Evolutionary conservation across 139 green algal species (phyloP), one percentile per base, ranked within the genome.

Genomic region (Asterochloris erici): DNA sequence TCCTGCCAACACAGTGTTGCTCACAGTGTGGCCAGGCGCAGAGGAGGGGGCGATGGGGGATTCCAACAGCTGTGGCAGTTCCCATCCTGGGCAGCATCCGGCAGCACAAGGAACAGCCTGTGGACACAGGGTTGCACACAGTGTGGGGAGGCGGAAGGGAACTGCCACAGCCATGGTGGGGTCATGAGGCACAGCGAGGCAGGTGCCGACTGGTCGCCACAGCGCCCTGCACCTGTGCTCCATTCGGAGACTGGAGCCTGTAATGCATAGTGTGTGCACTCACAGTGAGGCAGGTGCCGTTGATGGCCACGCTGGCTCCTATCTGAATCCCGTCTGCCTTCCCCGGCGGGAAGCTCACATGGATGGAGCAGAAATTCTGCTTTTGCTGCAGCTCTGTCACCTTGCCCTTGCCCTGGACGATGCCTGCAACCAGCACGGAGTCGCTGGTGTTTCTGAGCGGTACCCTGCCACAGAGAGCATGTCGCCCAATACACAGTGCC

Each of bases 231-330:
- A 54, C 38, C 38, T 54, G 38, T 6, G 6, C 6, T 54, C 38
- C 38, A 2, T 2, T 54, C 38, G 6, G 10, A 71, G 10, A 9
- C 4, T 24, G 21, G 21, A 38, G 19, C 12, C 74, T 68, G 17
- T 68, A 11, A 26, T 69, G 60, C 60, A 80, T 24, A 12, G 14
- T 10, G 54, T 26, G n/a, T 21, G 14, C 16, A 78, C 84, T 62
- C 23, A 98, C 94, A 12, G 96, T 98, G 1, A 98, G 88, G 88
- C 96, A 98, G 15, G 94, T 97, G 74, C 96, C 96, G 76, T 99
- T 98, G 79, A 98, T 93, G 14, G 96, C 94, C 0, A 99, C 91
- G 79, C 90, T 96, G 24, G 92, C 94, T 15, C 95, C 95, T 29
- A 97, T 91, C 60, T 92, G 78, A 1, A 97, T 85, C 14, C 79